phyloP scores from a whole-genome alignment of 2,329 filamentous ascomycete species.

The Ceratocystis cacaofunesta region DNA sequence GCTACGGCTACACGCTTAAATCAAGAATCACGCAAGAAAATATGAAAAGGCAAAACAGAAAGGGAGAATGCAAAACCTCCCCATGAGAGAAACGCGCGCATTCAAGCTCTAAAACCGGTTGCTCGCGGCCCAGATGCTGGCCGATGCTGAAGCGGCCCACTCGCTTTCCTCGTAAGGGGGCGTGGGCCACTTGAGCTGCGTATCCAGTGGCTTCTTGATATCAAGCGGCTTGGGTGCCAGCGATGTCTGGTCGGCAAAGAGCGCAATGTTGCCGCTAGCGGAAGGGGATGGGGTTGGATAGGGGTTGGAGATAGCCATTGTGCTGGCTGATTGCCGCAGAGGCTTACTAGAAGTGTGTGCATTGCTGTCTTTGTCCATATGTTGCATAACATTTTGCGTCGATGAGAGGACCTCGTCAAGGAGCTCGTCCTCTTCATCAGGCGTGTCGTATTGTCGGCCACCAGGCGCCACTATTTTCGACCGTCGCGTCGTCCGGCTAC shows the following conservation, averaged over 20 bases:
- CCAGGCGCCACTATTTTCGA: conserved; percentile 57
- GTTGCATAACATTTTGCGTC: conserved; percentile 58
- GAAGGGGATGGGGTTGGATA: conserved; percentile 60
- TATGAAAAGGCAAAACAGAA: conserved; percentile 15
- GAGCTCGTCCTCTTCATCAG: conserved; percentile 91
- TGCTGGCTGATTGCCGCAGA: conserved; percentile 49
- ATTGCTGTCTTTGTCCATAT: conserved; percentile 44
- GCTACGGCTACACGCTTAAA: neutral
- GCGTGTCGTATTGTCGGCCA: conserved; percentile 77
- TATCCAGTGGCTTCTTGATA: conserved; percentile 40
- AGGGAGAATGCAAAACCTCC: conserved; percentile 6
- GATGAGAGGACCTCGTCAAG: conserved; percentile 76
- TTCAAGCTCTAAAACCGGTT: conserved; percentile 38
- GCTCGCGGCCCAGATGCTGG: conserved; percentile 64
- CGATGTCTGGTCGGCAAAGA: conserved; percentile 51
- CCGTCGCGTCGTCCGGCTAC: conserved; percentile 42
- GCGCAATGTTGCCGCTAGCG: conserved; percentile 62
- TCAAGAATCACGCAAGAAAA: conserved; percentile 13
- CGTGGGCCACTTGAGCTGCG: conserved; percentile 70
- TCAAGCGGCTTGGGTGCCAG: conserved; percentile 57
- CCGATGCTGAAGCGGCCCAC: conserved; percentile 72
- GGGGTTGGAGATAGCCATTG: conserved; percentile 44
- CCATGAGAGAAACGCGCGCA: conserved; percentile 7
- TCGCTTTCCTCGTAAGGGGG: conserved; percentile 89
- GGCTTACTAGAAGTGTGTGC: conserved; percentile 22